Percentiles rank a stretch among this genome's conserved stretches.
phyloP scores from a whole-genome alignment of 306 rosid genomes.

The Pterocarpus santalinus region DNA sequence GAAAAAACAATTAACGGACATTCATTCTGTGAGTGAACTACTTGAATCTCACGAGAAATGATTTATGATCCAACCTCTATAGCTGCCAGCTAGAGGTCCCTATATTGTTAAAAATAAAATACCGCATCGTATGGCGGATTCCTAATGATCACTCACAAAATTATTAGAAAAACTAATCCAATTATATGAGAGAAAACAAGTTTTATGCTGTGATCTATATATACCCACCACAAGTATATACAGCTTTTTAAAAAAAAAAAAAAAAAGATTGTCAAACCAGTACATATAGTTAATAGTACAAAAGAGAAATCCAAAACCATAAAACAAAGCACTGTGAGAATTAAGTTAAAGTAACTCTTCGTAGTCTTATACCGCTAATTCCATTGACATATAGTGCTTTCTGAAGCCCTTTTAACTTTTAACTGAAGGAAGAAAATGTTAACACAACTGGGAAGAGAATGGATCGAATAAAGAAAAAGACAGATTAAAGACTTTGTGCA shows the following conservation, averaged over 20 bases:
- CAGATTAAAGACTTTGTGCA: not conserved
- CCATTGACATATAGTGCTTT: not conserved
- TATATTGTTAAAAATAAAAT: not conserved
- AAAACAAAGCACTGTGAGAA: constrained; percentile 9
- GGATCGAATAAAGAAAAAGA: constrained; percentile 16
- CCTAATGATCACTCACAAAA: not conserved
- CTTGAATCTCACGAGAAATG: constrained; percentile 16
- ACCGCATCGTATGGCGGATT: not conserved
- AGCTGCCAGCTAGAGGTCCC: constrained; percentile 15
- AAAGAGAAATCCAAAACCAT: not conserved
- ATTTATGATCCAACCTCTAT: too few species aligned
- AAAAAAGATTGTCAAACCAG: too few species aligned
- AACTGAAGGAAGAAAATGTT: constrained; percentile 25
- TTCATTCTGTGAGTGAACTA: constrained; percentile 32
- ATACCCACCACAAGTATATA: too few species aligned
- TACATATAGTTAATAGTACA: too few species aligned
- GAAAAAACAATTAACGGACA: not conserved
- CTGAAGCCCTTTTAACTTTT: constrained; percentile 14
- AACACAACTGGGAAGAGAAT: not conserved
- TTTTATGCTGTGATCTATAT: not conserved
- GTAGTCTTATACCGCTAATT: not conserved
- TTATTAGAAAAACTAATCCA: not conserved
- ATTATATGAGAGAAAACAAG: not conserved
- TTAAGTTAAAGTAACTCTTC: constrained; percentile 36
- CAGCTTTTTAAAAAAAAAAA: too few species aligned